Percentiles rank a stretch among this genome's conserved stretches.
These are phyloP conservation scores for Pleurotus djamor DNA, from an alignment of 768 basidiomycete species.

Conservation along the genomic window DNA sequence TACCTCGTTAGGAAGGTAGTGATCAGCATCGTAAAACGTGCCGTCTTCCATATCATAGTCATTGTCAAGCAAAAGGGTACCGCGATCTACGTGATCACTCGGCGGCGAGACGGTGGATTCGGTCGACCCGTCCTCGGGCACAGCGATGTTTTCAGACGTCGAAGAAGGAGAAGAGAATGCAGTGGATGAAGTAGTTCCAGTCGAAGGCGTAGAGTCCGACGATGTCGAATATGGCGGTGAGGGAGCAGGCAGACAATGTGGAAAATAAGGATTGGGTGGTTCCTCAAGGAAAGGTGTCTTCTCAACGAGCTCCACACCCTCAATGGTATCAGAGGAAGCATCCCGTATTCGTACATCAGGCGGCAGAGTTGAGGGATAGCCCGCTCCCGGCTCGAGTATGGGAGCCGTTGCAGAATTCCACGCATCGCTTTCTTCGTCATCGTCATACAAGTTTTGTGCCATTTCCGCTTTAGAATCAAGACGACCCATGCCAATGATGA, in stretches of 20 bases:
- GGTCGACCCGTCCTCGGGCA: neutral
- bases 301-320: neutral
- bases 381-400: neutral
- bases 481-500: constrained; percentile 87
- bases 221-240: constrained; percentile 16
- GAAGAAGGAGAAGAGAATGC: neutral
- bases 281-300: neutral
- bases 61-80: neutral
- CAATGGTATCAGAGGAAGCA: neutral
- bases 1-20: constrained; percentile 6
- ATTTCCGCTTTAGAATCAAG: constrained; percentile 40
- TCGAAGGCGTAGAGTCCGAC: constrained; percentile 12
- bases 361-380: neutral
- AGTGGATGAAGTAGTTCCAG: neutral
- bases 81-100: neutral
- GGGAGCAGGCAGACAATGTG: constrained; percentile 18
- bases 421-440: constrained; percentile 17
- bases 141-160: neutral
- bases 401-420: neutral
- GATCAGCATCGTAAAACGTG: constrained; percentile 5
- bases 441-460: constrained; percentile 31
- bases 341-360: neutral
- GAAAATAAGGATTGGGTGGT: constrained; percentile 19
- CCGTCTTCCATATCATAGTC: constrained; percentile 1
- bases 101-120: neutral